Conservation (phyloP, 164 flowering plant genomes). For the Nymphaea colorata region DNA sequence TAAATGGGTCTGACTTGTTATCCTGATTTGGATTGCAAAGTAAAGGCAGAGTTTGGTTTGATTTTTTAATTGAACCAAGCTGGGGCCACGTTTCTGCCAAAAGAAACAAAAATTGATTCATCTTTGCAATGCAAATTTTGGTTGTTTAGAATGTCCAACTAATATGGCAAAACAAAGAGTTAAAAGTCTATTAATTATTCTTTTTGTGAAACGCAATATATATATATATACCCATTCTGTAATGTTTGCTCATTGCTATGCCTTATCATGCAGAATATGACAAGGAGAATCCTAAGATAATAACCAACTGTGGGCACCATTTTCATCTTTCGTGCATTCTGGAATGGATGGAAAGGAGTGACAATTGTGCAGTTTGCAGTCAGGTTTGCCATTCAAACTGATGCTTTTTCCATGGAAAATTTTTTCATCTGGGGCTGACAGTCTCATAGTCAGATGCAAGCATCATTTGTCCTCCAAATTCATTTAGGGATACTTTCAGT, state of each 20-base stretch:
- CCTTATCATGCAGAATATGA: slow-evolving; percentile 48
- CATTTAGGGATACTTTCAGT: no score
- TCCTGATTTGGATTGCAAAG: no score
- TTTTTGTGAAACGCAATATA: not conserved
- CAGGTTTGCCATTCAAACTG: slow-evolving; percentile 35
- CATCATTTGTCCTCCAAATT: no score
- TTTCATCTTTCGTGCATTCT: slow-evolving; percentile 84
- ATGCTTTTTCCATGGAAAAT: not conserved
- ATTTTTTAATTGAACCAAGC: no score
- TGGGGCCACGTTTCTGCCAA: no score
- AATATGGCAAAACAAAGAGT: no score
- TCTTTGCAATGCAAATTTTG: no score
- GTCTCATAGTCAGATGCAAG: not conserved
- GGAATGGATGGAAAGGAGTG: slow-evolving; percentile 95
- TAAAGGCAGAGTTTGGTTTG: no score
- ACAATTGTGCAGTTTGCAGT: slow-evolving; percentile 73
- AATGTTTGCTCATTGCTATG: not conserved
- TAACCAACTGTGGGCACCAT: slow-evolving; percentile 65
- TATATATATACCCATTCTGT: no score
- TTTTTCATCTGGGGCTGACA: not conserved
- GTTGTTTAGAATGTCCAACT: no score
- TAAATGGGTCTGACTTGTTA: no score
- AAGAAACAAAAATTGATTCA: no score
- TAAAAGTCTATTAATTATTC: not conserved
- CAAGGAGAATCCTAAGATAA: slow-evolving; percentile 51